phyloP scores from a whole-genome alignment of 2,329 filamentous ascomycete genomes.

The Colletotrichum tropicale region DNA sequence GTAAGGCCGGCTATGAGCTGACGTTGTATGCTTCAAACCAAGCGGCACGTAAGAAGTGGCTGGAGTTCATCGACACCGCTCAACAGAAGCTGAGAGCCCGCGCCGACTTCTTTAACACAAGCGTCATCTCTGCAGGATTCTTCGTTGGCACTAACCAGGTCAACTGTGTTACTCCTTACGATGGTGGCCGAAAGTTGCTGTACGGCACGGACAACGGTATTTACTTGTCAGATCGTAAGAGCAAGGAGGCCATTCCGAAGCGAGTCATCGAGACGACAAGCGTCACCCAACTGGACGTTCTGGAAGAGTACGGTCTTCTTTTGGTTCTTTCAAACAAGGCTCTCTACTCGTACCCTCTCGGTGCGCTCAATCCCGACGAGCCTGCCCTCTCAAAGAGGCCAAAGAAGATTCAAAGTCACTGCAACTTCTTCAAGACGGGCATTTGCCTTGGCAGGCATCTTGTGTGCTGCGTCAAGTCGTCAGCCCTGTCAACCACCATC shows the following conservation, averaged over 20 bases:
- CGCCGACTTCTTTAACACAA: constrained; percentile 88
- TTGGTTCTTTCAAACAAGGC: constrained; percentile 94
- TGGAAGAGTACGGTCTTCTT: constrained; percentile 93
- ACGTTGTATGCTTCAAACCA: constrained; percentile 88
- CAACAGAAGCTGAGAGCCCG: constrained; percentile 87
- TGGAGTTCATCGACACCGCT: constrained; percentile 91
- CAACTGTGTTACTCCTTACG: constrained; percentile 93
- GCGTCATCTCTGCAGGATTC: constrained; percentile 62
- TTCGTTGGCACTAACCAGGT: constrained; percentile 77
- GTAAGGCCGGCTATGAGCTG: constrained; percentile 92
- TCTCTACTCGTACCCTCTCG: constrained; percentile 84
- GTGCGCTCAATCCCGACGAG: constrained; percentile 85
- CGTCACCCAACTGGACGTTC: constrained; percentile 93
- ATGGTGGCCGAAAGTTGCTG: constrained; percentile 92
- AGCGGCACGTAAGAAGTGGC: constrained; percentile 91
- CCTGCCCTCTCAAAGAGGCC: constrained; percentile 81
- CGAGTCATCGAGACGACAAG: constrained; percentile 84
- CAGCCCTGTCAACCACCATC: constrained; percentile 91
- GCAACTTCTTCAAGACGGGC: constrained; percentile 97
- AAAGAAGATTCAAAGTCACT: constrained; percentile 96
- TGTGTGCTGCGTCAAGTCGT: constrained; percentile 96
- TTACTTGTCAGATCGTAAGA: constrained; percentile 88
- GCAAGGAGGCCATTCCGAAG: constrained; percentile 80
- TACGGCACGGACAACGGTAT: constrained; percentile 95
- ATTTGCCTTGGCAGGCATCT: constrained; percentile 93